Conservation (phyloP, 2,329 filamentous ascomycete species). For the Paraphaeosphaeria minitans region DNA sequence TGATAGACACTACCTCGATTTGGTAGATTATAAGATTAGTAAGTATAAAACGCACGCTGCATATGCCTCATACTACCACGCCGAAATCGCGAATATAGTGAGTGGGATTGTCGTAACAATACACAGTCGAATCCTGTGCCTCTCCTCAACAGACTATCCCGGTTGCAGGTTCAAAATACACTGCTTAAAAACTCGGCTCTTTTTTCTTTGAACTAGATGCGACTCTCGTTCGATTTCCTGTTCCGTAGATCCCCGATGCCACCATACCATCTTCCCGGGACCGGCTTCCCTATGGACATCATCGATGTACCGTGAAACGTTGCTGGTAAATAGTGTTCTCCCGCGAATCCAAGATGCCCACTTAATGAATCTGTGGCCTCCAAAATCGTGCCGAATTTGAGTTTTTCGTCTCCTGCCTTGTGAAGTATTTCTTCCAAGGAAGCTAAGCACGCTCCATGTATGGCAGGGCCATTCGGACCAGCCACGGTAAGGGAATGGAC, state of each 20-base stretch:
- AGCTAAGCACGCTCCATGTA: background rate
- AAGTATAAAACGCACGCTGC: no score
- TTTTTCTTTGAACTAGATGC: no score
- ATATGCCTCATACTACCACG: background rate
- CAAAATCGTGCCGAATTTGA: background rate
- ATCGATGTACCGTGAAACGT: no score
- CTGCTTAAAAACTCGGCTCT: slow-evolving; percentile 9
- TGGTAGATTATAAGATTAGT: no score
- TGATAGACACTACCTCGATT: no score
- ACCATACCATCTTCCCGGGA: no score
- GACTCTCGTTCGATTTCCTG: no score
- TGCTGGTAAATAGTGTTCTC: no score
- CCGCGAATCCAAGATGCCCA: background rate
- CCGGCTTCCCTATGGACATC: no score
- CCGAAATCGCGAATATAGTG: background rate
- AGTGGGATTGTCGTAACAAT: background rate
- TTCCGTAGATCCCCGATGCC: no score
- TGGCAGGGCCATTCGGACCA: no score
- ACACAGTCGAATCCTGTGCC: background rate
- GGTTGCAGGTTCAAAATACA: background rate
- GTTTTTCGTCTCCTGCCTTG: slow-evolving; percentile 9
- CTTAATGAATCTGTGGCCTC: background rate
- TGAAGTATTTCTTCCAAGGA: slow-evolving; percentile 10
- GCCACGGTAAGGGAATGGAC: no score
- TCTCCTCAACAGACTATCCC: background rate